A percentile compares a stretch with the other conserved stretches of the same genome.
These are phyloP conservation scores for Trichocladium uniseriatum DNA, from an alignment of 495 filamentous ascomycete species.

Conservation along the genomic window DNA sequence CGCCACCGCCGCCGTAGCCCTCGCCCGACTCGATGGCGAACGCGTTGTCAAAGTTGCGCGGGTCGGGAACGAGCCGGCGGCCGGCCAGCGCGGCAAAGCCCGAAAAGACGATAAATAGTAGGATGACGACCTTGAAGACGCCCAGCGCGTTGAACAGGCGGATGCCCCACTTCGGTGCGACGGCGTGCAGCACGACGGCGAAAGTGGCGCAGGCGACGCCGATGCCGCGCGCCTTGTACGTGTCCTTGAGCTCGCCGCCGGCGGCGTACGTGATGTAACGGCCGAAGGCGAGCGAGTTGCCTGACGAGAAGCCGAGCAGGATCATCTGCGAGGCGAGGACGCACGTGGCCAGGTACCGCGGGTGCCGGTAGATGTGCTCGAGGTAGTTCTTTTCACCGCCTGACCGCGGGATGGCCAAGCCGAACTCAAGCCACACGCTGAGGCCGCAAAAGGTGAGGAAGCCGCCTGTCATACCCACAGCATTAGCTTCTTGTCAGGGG, in stretches of 20 bases:
- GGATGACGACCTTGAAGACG: slow-evolving; percentile 54
- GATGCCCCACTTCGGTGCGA: slow-evolving; percentile 52
- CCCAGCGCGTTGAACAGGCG: slow-evolving; percentile 54
- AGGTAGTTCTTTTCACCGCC: slow-evolving; percentile 55
- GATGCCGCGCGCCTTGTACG: slow-evolving; percentile 54
- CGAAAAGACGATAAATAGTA: slow-evolving; percentile 52
- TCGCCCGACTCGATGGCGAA: slow-evolving; percentile 12
- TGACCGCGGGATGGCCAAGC: slow-evolving; percentile 44
- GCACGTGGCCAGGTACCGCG: slow-evolving; percentile 51
- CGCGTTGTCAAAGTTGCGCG: slow-evolving; percentile 23
- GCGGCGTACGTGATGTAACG: slow-evolving; percentile 57
- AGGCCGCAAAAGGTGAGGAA: slow-evolving; percentile 26
- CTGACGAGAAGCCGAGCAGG: slow-evolving; percentile 42
- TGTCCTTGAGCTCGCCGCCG: slow-evolving; percentile 39
- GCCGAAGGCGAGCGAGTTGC: slow-evolving; percentile 59
- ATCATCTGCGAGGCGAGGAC: slow-evolving; percentile 52
- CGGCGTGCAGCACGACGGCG: slow-evolving; percentile 48
- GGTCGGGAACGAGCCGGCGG: slow-evolving; percentile 19
- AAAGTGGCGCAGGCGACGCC: slow-evolving; percentile 47
- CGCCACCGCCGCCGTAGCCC: slow-evolving; percentile 11
- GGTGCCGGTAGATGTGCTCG: slow-evolving; percentile 52
- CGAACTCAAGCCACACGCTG: slow-evolving; percentile 33
- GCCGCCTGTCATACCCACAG: slow-evolving; percentile 11
- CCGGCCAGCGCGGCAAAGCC: slow-evolving; percentile 43
- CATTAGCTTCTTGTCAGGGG: no score